Evolutionary conservation across 768 basidiomycete genomes (phyloP), one percentile per base, ranked within the genome.

Genomic region (Russula griseocarnosa): DNA sequence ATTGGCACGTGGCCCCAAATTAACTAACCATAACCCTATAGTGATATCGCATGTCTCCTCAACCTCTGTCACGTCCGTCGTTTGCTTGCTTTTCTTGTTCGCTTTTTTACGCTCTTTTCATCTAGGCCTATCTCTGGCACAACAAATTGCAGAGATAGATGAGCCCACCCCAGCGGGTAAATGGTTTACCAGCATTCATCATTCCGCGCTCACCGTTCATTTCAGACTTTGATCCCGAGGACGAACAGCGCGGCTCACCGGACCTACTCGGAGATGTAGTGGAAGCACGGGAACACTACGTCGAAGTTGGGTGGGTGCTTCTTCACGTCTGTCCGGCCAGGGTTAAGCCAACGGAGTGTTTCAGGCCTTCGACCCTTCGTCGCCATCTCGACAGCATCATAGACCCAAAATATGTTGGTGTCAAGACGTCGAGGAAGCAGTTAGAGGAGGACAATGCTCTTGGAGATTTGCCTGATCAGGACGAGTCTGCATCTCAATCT

Each of bases 131-230:
- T 85, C 88, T 3, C 80, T 91, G 28, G 86, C 84, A 3, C 83
- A 95, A 72, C 93, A 96, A 71, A 84, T 97, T 47, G 88, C 87
- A 42, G 82, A 88, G 71, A 83, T 98, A 28, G 82, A 90, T 53
- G 83, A 90, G 57, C 76, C 86, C 24, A 81, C 85, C 13, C 89
- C 89, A 55, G 75, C 78, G 42, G 90, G 92, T 88, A 70, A 65
- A 81, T 75, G 24, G 54, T 5, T 13, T 40, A 46, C 34, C 42
- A 24, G 46, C 42, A 50, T 47, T 11, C 30, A 32, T 66, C 34
- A 34, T 22, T 46, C 46, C 54, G 9, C 63, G 47, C 60, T 69
- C 65, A 62, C 55, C 59, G 20, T 46, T 28, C 22, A 14, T 34
- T 47, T 46, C 79, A 64, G 82, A 78, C 36, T 71, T 74, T 22